A percentile compares a stretch with the other conserved stretches of the same genome.
These are phyloP conservation scores for Colletotrichum falcatum DNA, from an alignment of 2,329 filamentous ascomycete species.

Conservation along the genomic window DNA sequence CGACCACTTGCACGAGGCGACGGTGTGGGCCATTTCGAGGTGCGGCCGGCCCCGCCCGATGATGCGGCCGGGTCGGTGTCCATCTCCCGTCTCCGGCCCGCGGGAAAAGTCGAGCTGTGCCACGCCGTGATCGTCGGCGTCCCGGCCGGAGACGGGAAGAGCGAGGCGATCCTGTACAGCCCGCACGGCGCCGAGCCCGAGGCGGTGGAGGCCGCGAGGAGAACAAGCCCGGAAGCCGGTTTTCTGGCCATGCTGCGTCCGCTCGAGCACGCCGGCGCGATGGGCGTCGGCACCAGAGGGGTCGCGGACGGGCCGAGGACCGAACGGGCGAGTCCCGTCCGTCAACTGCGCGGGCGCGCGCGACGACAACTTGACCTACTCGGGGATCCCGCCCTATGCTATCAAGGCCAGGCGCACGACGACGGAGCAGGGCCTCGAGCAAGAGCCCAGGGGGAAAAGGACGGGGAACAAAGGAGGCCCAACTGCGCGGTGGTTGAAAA, in stretches of 20 bases:
- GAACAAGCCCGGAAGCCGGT: neutral
- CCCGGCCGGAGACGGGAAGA: neutral
- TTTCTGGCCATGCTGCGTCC: slow-evolving; percentile 20
- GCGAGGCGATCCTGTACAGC: slow-evolving; percentile 16
- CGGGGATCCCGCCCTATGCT: neutral
- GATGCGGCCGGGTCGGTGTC: slow-evolving; percentile 13
- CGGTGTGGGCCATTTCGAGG: slow-evolving; percentile 30
- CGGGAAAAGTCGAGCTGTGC: neutral
- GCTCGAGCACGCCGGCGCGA: slow-evolving; percentile 1
- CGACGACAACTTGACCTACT: neutral
- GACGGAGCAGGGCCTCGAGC: neutral
- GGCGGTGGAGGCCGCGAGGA: slow-evolving; percentile 3
- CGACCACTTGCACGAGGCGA: slow-evolving; percentile 25
- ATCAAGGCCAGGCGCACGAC: neutral
- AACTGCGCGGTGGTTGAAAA: slow-evolving; percentile 2
- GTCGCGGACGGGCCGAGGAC: slow-evolving; percentile 4
- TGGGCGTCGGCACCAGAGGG: neutral
- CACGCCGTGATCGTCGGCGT: slow-evolving; percentile 13
- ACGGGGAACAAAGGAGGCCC: neutral
- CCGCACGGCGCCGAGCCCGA: slow-evolving; percentile 19
- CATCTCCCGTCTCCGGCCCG: slow-evolving; percentile 17
- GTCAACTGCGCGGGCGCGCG: slow-evolving; percentile 14
- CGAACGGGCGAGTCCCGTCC: neutral
- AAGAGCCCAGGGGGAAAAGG: slow-evolving; percentile 11
- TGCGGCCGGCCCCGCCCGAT: slow-evolving; percentile 1